Conservation (phyloP, 352 stramenopile genomes). For the Pythium volutum region DNA sequence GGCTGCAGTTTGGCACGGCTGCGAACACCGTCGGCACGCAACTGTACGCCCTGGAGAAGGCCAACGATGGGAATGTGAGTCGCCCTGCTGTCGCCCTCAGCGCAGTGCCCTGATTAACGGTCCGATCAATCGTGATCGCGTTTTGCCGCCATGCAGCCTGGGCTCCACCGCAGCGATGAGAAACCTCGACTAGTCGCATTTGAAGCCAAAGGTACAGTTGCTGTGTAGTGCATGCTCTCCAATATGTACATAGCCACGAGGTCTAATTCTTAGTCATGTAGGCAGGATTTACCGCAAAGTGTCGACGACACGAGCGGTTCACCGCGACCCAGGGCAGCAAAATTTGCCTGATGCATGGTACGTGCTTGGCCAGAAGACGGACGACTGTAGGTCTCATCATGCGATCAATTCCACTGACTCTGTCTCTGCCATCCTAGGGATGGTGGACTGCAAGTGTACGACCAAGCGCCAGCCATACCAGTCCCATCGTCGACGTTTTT, state of each 20-base stretch:
- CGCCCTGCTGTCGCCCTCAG: too few relatives aligned
- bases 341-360: constrained; percentile 32
- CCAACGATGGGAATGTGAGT: constrained; percentile 39
- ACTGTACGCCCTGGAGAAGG: constrained; percentile 44
- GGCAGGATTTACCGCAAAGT: constrained; percentile 38
- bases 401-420: constrained; percentile 1
- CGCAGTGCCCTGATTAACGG: background rate
- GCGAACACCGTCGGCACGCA: constrained; percentile 65
- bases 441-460: constrained; percentile 61
- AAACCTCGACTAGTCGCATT: constrained; percentile 58
- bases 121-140: background rate
- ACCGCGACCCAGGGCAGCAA: constrained; percentile 15
- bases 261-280: constrained; percentile 4
- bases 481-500: background rate
- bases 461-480: constrained; percentile 36
- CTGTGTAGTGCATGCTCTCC: background rate
- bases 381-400: too few relatives aligned
- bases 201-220: constrained; percentile 60
- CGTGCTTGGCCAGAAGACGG: background rate
- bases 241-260: background rate
- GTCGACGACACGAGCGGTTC: constrained; percentile 21
- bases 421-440: constrained; percentile 28
- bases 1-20: constrained; percentile 70
- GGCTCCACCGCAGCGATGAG: constrained; percentile 32
- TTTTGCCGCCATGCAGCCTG: constrained; percentile 12